Conservation (phyloP, 805 yeast genomes). For the Metschnikowia kunwiensis region DNA sequence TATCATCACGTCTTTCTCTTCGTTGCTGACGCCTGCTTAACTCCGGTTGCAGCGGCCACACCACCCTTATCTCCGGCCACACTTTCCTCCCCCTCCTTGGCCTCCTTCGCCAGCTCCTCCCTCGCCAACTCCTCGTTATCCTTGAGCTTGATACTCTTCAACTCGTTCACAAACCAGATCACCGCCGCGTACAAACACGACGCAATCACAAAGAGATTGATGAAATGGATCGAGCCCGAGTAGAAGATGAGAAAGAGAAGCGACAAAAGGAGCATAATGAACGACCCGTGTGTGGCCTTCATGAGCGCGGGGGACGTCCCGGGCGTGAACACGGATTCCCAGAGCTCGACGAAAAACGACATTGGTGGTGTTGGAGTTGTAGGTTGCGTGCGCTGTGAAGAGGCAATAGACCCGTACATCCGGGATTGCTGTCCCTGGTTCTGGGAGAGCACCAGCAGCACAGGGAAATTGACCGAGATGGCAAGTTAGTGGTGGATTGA, state of each 20-base stretch:
- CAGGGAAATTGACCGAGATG: too few relatives aligned
- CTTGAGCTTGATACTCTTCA: slow-evolving; percentile 48
- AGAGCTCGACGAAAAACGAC: slow-evolving; percentile 60
- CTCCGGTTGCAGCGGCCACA: neutral
- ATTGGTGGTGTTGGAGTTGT: slow-evolving; percentile 14
- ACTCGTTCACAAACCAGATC: slow-evolving; percentile 83
- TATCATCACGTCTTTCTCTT: slow-evolving; percentile 16
- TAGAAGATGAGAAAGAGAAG: slow-evolving; percentile 56
- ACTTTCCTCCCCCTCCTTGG: neutral
- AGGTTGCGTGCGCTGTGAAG: neutral
- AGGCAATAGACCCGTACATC: neutral
- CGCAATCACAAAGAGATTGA: slow-evolving; percentile 55
- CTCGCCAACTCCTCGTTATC: slow-evolving; percentile 39
- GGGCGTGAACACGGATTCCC: slow-evolving; percentile 91
- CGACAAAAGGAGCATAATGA: slow-evolving; percentile 57
- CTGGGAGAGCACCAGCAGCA: too few relatives aligned
- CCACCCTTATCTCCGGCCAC: neutral
- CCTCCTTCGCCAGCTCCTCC: slow-evolving; percentile 14
- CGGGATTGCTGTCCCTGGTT: too few relatives aligned
- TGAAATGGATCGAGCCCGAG: slow-evolving; percentile 65
- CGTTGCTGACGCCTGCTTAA: slow-evolving; percentile 3
- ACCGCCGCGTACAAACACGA: slow-evolving; percentile 70
- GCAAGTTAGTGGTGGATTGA: too few relatives aligned
- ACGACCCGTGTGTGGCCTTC: slow-evolving; percentile 85
- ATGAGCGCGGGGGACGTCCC: slow-evolving; percentile 89